Base-by-base conservation (phyloP, 1,139 yeast species). In the Lodderomyces theae region DNA sequence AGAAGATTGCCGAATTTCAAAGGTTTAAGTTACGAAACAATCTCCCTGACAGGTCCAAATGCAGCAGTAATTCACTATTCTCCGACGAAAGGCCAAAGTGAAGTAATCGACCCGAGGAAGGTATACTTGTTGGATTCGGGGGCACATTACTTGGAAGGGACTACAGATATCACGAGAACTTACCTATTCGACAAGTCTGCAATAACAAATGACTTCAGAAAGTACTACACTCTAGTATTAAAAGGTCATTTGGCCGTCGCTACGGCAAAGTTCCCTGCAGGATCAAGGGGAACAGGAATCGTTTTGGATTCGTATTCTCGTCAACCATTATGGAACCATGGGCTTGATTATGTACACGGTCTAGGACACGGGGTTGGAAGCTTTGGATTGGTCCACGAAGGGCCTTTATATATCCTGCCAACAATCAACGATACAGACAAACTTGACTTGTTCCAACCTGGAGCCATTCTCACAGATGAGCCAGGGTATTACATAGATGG, bases 351-450 rank as follows among this genome's bases (percentile, higher is more conserved):
- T 51, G 73, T 72, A 41, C 83, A 78, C 54, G 83, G 83, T 6
- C 72, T 82, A 1, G 82, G 83, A 0, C 83, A 78, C 53, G 83
- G 83, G 1, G 74, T 78, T 4, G 82, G 80, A 8, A 66, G 77
- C 35, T 77, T 71, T 56, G 77, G 80, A 4, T 65, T 69, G 50
- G 82, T 78, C 5, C 83, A 78, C 50, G 80, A 79, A 42, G 72
- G 75, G 0, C 83, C 83, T 0, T 62, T 78, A 42, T 75, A 69
- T 32, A 65, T 78, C 39, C 68, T 62, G 65, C 58, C 72, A 2
- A 56, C 70, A 1, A 64, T 64, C 1, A 76, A 76, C 0, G 66
- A 73, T 2, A 33, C 36, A 7, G 54, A 55, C n/a, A 39, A 42
- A 1, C 52, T 52, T 15, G 59, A 62, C 22, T 54, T 62, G 24